Percentiles rank a stretch among this genome's conserved stretches.
Evolutionary conservation across 1,284 basidiomycete genomes (phyloP).

Genomic region (Papiliotrema laurentii): DNA sequence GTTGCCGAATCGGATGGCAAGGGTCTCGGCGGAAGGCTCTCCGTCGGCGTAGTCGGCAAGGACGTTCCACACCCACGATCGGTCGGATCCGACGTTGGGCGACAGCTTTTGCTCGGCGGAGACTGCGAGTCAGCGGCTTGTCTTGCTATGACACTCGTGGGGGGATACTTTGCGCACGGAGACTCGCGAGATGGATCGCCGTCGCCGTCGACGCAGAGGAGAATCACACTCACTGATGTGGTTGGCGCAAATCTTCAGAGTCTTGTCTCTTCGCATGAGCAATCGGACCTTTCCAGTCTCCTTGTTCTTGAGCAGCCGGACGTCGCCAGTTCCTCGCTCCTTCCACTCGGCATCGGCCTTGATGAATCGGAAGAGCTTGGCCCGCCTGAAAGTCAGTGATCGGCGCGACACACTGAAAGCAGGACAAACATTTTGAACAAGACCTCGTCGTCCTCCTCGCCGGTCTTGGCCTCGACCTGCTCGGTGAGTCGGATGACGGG

Average conservation of each 20-base stretch:
- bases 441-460: slow-evolving; percentile 90
- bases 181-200: neutral
- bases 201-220: neutral
- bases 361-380: slow-evolving; percentile 97
- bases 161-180: too few relatives aligned
- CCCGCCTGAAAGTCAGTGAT: slow-evolving; percentile 61
- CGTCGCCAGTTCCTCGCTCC: slow-evolving; percentile 68
- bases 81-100: slow-evolving; percentile 97
- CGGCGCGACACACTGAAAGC: neutral
- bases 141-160: too few relatives aligned
- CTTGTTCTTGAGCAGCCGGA: slow-evolving; percentile 82
- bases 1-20: slow-evolving; percentile 98
- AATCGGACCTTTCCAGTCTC: slow-evolving; percentile 86
- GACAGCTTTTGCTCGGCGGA: slow-evolving; percentile 87
- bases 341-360: slow-evolving; percentile 85
- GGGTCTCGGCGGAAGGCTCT: slow-evolving; percentile 83
- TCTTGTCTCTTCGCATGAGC: slow-evolving; percentile 99
- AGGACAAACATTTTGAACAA: slow-evolving; percentile 89
- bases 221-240: slow-evolving; percentile 71
- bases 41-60: slow-evolving; percentile 89
- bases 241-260: slow-evolving; percentile 98
- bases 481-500: slow-evolving; percentile 93
- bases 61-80: slow-evolving; percentile 99
- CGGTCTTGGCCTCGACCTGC: slow-evolving; percentile 89
- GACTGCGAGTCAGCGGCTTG: slow-evolving; percentile 55